Evolutionary conservation across 1,139 yeast genomes (phyloP).

Genomic region (Sugiyamaella xylanicola): DNA sequence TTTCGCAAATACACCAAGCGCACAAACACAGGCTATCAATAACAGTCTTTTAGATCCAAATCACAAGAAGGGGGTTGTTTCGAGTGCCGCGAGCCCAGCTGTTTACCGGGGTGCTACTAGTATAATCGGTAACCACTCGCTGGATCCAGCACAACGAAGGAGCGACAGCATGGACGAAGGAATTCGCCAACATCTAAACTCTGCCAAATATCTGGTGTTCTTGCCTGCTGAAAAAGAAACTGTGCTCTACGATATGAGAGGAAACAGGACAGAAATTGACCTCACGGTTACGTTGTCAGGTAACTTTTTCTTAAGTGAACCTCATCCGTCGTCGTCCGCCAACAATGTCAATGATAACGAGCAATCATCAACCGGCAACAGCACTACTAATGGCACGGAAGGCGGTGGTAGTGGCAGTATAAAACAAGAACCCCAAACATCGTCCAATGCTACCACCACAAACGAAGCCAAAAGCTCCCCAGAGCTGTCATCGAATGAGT

Average conservation of each 20-base stretch:
- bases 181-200: conserved; percentile 25
- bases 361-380: not conserved
- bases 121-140: not conserved
- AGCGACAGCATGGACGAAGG: conserved; percentile 23
- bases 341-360: conserved; percentile 1
- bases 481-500: conserved; percentile 6
- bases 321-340: conserved; percentile 17
- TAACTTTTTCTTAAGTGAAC: conserved; percentile 36
- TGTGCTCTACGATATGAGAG: conserved; percentile 32
- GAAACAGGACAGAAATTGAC: conserved; percentile 30
- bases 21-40: not conserved
- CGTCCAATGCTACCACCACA: not conserved
- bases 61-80: not conserved
- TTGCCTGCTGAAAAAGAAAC: conserved; percentile 32
- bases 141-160: conserved; percentile 5
- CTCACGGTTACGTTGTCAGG: conserved; percentile 32
- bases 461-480: conserved; percentile 4
- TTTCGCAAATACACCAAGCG: not conserved
- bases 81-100: not conserved
- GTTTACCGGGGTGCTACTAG: not conserved
- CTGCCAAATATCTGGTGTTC: conserved; percentile 29
- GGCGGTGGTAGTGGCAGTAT: not conserved
- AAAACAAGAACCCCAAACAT: not conserved
- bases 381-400: not conserved
- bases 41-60: not conserved